Base-by-base conservation (phyloP, 2,329 filamentous ascomycete species). In the Penicillium sp. region DNA sequence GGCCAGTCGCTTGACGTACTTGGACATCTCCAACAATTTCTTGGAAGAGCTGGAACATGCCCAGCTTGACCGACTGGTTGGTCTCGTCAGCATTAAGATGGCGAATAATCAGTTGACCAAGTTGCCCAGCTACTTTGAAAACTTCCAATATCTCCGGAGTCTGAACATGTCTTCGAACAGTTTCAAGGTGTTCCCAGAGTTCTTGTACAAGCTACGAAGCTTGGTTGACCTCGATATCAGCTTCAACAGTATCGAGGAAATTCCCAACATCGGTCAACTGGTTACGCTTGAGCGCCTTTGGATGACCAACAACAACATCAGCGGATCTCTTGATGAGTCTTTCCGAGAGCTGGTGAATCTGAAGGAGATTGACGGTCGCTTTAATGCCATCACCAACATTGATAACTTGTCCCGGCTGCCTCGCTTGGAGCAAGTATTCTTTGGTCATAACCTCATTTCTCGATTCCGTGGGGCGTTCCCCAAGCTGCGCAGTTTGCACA, bases 101-200 rank as follows among this genome's bases (percentile, higher is more conserved):
- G 92, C 94, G 64, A 99, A 98, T 78, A 99, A 99, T 76, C 89
- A 91, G 61, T 81, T 99, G 22, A 91, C 87, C 35, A 83, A 85
- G 55, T 81, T 99, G 1, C 95, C 95, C 0, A 76, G 84, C 1
- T 95, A 94, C 70, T 97, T 99, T 76, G 89, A 87, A 25, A 84
- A 86, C 22, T 99, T 96, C 75, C 87, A 86, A 63, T 84, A 87
- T 5, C 81, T 99, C 63, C 86, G 95, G 64, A 94, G 88, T 65
- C 80, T 99, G 61, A 97, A 97, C 71, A 83, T 99, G 52, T 97
- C 94, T 0, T 99, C 95, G 1, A 99, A 99, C 76, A 93, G 91
- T 62, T 84, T 99, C 57, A 89, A 89, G 59, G 86, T 86, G 43
- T 96, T 99, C 65, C 95, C 95, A 0, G 83, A 89, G 25, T 96